Evolutionary conservation across 495 filamentous ascomycete species (phyloP).

Genomic region (Glarea lozoyensis): DNA sequence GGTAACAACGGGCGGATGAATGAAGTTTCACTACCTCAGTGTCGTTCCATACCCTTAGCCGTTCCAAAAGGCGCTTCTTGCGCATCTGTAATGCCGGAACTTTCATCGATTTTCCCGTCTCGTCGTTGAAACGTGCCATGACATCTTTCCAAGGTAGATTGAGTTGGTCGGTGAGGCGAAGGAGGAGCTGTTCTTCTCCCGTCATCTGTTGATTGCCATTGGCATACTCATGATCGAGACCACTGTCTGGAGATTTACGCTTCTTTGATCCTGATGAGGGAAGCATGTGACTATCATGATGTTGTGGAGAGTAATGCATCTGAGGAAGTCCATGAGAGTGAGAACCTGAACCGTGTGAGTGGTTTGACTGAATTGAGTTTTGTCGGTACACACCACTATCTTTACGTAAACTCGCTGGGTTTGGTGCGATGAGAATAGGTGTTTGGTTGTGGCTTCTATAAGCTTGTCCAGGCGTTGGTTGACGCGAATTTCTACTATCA

Average conservation of each 20-base stretch:
- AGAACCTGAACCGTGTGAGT: neutral
- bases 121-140: slow-evolving; percentile 3
- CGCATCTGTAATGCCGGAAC: slow-evolving; percentile 18
- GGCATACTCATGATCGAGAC: neutral
- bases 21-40: slow-evolving; percentile 7
- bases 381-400: slow-evolving; percentile 5
- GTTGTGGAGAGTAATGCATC: slow-evolving; percentile 1
- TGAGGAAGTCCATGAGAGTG: neutral
- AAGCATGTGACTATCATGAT: neutral
- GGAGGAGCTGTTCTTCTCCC: slow-evolving; percentile 7
- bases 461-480: slow-evolving; percentile 2
- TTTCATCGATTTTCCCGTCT: slow-evolving; percentile 6
- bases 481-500: slow-evolving; percentile 1
- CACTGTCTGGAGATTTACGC: neutral
- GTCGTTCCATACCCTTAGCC: slow-evolving; percentile 12
- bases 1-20: neutral
- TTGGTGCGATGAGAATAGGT: slow-evolving; percentile 16
- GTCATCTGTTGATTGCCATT: neutral
- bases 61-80: slow-evolving; percentile 13
- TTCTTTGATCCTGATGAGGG: slow-evolving; percentile 1
- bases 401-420: slow-evolving; percentile 6
- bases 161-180: slow-evolving; percentile 5
- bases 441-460: slow-evolving; percentile 9
- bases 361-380: slow-evolving; percentile 4
- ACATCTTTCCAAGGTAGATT: slow-evolving; percentile 17